phyloP scores from a whole-genome alignment of 805 yeast genomes.

The Cyberlindnera maclurae region DNA sequence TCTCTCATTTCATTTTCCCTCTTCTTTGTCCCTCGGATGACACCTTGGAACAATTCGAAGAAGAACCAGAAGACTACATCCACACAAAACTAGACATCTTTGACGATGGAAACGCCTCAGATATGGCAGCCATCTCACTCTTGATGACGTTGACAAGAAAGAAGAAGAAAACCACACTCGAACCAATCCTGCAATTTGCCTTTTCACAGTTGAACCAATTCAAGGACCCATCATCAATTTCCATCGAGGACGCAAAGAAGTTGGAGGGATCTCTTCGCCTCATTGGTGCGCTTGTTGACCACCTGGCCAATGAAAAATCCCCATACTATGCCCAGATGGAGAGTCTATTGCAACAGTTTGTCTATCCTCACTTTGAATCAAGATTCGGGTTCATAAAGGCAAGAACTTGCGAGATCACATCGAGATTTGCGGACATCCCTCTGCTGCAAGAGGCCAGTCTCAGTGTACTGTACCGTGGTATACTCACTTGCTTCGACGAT shows the following conservation, averaged over 20 bases:
- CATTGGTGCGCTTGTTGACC: constrained; percentile 63
- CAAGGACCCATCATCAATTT: constrained; percentile 26
- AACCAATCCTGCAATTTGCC: constrained; percentile 54
- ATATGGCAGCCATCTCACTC: constrained; percentile 70
- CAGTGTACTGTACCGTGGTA: constrained; percentile 38
- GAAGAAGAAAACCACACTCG: constrained; percentile 52
- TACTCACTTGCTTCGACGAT: constrained; percentile 33
- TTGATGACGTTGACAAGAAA: constrained; percentile 66
- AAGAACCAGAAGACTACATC: constrained; percentile 84
- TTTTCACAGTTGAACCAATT: constrained; percentile 37
- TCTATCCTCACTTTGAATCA: constrained; percentile 67
- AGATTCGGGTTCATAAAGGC: constrained; percentile 65
- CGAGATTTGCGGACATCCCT: constrained; percentile 57
- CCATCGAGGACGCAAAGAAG: constrained; percentile 48
- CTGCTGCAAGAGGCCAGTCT: constrained; percentile 35
- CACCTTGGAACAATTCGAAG: constrained; percentile 67
- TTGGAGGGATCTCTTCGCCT: constrained; percentile 77
- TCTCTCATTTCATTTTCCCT: constrained; percentile 71
- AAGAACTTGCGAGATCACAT: constrained; percentile 58
- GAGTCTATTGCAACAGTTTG: constrained; percentile 49
- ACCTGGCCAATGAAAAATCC: constrained; percentile 46
- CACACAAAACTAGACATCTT: constrained; percentile 60
- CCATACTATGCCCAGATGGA: constrained; percentile 63
- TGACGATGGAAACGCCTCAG: constrained; percentile 62
- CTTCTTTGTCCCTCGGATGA: constrained; percentile 62